Percentiles rank a stretch among this genome's conserved stretches.
phyloP scores from a whole-genome alignment of 768 basidiomycete species.

The Tulasnella sp. region DNA sequence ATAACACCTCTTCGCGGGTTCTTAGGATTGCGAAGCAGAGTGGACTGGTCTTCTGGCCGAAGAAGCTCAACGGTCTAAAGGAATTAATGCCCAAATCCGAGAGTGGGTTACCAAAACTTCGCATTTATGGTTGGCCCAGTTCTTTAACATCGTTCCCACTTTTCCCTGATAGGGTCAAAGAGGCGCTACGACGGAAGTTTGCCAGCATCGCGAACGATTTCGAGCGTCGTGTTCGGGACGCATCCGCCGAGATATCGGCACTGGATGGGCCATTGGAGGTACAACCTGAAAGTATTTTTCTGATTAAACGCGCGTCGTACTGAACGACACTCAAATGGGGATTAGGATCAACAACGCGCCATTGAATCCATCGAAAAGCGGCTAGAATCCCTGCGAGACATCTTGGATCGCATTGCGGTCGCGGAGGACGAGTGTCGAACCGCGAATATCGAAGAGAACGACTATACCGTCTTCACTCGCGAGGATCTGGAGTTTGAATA shows the following conservation, averaged over 20 bases:
- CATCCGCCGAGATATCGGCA: constrained; percentile 62
- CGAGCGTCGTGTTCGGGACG: constrained; percentile 50
- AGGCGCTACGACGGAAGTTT: constrained; percentile 62
- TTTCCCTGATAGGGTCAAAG: constrained; percentile 55
- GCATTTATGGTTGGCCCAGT: background rate
- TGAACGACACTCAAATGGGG: background rate
- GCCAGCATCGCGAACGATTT: constrained; percentile 70
- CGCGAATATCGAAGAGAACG: constrained; percentile 95
- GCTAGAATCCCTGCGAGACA: constrained; percentile 53
- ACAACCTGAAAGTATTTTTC: too few species aligned
- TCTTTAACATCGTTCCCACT: background rate
- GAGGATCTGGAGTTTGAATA: constrained; percentile 88
- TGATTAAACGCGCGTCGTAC: too few species aligned
- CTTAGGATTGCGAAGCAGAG: constrained; percentile 57
- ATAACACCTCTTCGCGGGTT: constrained; percentile 10
- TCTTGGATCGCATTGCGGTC: constrained; percentile 36
- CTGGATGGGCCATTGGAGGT: constrained; percentile 74
- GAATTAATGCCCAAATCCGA: constrained; percentile 83
- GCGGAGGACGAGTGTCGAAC: constrained; percentile 68
- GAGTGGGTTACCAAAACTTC: constrained; percentile 44
- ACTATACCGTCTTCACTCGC: constrained; percentile 81
- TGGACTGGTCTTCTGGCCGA: constrained; percentile 65
- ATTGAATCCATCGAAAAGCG: constrained; percentile 54
- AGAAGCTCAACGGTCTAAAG: constrained; percentile 66
- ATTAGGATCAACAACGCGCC: constrained; percentile 63